Base-by-base conservation (phyloP, 805 yeast genomes). In the Cyberlindnera bimundalis region DNA sequence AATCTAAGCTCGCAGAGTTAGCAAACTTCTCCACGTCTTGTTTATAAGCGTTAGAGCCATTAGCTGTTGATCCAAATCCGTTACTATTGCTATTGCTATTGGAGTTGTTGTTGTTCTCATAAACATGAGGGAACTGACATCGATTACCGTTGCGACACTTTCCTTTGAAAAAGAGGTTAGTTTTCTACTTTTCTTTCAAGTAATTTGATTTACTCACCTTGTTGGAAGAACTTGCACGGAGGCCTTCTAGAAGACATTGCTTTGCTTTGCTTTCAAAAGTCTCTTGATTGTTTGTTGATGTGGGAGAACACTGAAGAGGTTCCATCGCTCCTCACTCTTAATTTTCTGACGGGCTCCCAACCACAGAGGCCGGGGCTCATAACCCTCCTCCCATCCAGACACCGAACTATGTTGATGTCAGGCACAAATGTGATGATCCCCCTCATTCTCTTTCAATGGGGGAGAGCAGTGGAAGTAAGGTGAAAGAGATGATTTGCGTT, bases 401-500 rank as follows among this genome's bases (percentile, higher is more conserved):
- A n/a, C n/a, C n/a, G n/a, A n/a, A n/a, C n/a, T n/a, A n/a, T n/a
- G n/a, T n/a, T n/a, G n/a, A n/a, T n/a, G n/a, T n/a, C n/a, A n/a
- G n/a, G n/a, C n/a, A n/a, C n/a, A n/a, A n/a, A n/a, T n/a, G n/a
- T n/a, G n/a, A n/a, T n/a, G n/a, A n/a, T n/a, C n/a, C n/a, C n/a
- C n/a, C n/a, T n/a, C n/a, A n/a, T 6, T 21, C 24, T 21, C 24
- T 21, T 21, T 21, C 9, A 7, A 21, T 21, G 10, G 24, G 10
- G 9, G 6, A 10, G 10, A 21, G 10, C 10, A 21, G 9, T 21
- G 10, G 10, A 21, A 21, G 6, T 10, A 21, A 21, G 24, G 10
- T 6, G 19, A 29, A n/a, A 14, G 18, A n/a, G 20, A 89, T 91
- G 97, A 80, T 90, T 46, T 91, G 98, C 61, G 82, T 90, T 17